Base-by-base conservation (phyloP, 306 rosid genomes). In the Corylus americana region DNA sequence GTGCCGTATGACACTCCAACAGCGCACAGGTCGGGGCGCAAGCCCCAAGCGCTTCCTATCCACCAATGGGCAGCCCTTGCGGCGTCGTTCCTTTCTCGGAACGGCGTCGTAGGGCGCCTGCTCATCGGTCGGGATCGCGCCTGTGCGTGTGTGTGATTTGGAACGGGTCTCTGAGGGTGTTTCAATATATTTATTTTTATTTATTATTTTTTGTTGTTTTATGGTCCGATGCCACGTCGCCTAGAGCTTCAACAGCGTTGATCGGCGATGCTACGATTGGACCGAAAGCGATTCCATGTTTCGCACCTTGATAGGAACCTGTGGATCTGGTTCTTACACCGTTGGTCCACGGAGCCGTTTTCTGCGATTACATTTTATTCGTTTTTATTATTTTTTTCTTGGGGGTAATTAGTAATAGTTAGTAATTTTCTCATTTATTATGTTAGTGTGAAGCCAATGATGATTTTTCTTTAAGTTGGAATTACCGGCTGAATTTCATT, bases 1-100 rank as follows among this genome's bases (percentile, higher is more conserved):
- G 97, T 92, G 97, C 94, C 96, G 96, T 94, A 90, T 90, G 98
- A 92, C 96, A 94, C 94, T 79, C 54, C 25, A 88, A 84, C 82
- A 70, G 86, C 91, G 83, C 88, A 83, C 86, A 61, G 70, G 14
- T 13, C 73, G 45, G 68, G 12, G 7, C 14, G 45, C 45, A 54
- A 54, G 17, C 57, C 66, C 16, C 7, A 57, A 25, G 2, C 39
- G 1, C 31, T 25, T 82, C 76, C 81, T 91, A 86, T 83, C 91
- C 88, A 2, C 88, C 82, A 50, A 35, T 74, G 4, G 4, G 12
- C 22, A 20, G 0, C 1, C 54, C 39, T 14, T 39, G 16, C 47
- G 81, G 5, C 25, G 78, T 63, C 85, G 82, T 80, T 45, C 73
- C 80, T 42, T 22, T 0, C n/a, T 25, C 17, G 80, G 78, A 16